Base-by-base conservation (phyloP, 441 rosid species). In the Mallotus japonicus region DNA sequence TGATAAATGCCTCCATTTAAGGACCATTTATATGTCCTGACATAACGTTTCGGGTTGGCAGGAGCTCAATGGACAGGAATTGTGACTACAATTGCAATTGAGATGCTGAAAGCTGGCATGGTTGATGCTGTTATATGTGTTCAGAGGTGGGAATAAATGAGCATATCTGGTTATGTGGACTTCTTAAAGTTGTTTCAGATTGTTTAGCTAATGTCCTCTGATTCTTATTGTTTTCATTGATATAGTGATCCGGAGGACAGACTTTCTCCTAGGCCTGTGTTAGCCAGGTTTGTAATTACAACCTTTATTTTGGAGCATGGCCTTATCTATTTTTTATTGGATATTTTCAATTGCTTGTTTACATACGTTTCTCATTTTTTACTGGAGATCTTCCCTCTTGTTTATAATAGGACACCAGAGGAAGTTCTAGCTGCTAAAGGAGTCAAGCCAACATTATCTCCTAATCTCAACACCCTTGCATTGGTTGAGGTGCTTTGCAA, bases 61-160 rank as follows among this genome's bases (percentile, higher is more conserved):
- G 98, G 98, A 79, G 98, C 97, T 68, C 98, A 94, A 70, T 94
- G 98, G 98, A 94, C 97, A 5, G 98, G 98, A 28, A 87, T 94
- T 75, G 97, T 94, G 47, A 94, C 98, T 62, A 89, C 95, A 37
- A 92, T 92, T 73, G 97, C 98, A 56, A 83, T 90, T 71, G 97
- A 94, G 85, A 94, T 92, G 98, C 86, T 94, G 67, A 89, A 87
- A 83, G 68, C 95, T 22, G 90, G 85, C 74, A 84, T 90, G 89
- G 97, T 94, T 69, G 98, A 94, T 73, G 97, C 97, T 72, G 98
- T 92, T 73, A 78, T 94, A 70, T 94, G 98, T 85, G 97, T 94
- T 57, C 97, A 94, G 82, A 94, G 98, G 98, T 92, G 83, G 66
- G 65, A 28, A 64, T 37, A 67, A 58, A 12, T 34, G 62, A 46